A percentile compares a stretch with the other conserved stretches of the same genome.
phyloP scores from a whole-genome alignment of 208 protist species.

The Lotmaria passim region DNA sequence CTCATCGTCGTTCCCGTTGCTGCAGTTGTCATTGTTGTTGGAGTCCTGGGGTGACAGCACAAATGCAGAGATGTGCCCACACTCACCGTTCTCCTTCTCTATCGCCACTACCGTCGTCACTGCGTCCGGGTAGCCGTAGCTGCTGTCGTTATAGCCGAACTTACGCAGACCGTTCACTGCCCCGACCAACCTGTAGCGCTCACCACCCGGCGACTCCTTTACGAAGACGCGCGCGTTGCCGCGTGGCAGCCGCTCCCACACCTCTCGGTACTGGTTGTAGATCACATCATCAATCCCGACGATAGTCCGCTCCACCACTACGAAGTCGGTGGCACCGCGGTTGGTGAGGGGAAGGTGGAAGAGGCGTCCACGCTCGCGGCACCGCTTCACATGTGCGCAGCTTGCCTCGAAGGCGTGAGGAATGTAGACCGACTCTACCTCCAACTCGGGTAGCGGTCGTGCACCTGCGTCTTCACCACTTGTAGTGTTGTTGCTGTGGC shows the following conservation, averaged over 20 bases:
- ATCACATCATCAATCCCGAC: conserved; percentile 57
- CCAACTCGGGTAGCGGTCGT: not conserved
- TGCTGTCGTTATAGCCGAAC: conserved; percentile 51
- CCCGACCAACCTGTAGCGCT: conserved; percentile 30
- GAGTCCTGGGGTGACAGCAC: not conserved
- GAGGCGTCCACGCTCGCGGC: conserved; percentile 32
- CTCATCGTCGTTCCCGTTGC: not conserved
- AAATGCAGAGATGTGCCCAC: conserved; percentile 62
- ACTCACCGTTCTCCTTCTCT: conserved; percentile 65
- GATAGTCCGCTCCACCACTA: conserved; percentile 63
- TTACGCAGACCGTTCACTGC: conserved; percentile 68
- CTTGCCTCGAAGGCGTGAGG: conserved; percentile 30
- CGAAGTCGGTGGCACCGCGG: conserved; percentile 15
- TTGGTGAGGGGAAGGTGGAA: conserved; percentile 21
- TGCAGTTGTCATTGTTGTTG: no score
- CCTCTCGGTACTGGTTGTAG: conserved; percentile 46
- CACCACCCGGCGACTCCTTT: not conserved
- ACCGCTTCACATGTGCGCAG: conserved; percentile 25
- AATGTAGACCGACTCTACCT: conserved; percentile 20
- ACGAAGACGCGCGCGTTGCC: conserved; percentile 59
- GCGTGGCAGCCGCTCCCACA: conserved; percentile 68
- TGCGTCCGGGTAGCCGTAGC: conserved; percentile 36
- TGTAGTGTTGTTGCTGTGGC: not conserved
- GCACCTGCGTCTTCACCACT: not conserved
- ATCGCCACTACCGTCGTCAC: conserved; percentile 44